A percentile compares a stretch with the other conserved stretches of the same genome.
phyloP scores from a whole-genome alignment of 495 filamentous ascomycete species.

The Talaromyces adpressus region DNA sequence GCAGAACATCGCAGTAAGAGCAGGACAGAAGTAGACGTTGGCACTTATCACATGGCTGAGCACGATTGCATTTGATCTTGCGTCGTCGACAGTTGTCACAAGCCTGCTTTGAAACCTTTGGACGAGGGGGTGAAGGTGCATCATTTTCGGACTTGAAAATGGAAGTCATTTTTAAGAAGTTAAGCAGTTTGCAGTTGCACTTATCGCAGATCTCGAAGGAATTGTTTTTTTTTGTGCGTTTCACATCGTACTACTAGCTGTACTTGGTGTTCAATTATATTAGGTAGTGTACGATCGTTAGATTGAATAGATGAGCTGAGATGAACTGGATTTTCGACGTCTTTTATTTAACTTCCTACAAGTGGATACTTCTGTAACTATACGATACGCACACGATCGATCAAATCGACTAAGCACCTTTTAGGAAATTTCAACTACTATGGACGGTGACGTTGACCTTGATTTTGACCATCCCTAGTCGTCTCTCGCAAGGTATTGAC shows the following conservation, averaged over 20 bases:
- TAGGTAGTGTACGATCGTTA: neutral
- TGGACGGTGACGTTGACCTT: constrained; percentile 2
- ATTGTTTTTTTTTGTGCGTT: neutral
- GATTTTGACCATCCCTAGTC: neutral
- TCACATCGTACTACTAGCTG: neutral
- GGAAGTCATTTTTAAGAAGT: neutral
- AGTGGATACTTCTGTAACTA: constrained; percentile 3
- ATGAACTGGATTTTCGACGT: neutral
- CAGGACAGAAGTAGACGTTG: constrained; percentile 37
- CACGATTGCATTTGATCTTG: constrained; percentile 40
- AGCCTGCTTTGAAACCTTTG: constrained; percentile 29
- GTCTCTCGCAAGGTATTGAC: neutral
- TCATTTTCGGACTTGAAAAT: neutral
- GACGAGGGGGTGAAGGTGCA: neutral
- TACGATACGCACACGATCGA: neutral
- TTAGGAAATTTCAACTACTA: neutral
- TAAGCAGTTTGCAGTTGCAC: neutral
- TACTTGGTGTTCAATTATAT: neutral
- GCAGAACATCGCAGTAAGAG: constrained; percentile 37
- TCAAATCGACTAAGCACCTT: neutral
- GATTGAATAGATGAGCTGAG: neutral
- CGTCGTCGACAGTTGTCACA: constrained; percentile 41
- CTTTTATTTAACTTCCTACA: neutral
- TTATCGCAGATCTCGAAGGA: neutral
- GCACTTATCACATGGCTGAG: constrained; percentile 39